These are phyloP conservation scores for Dimargaris cristalligena DNA, from an alignment of 192 early-diverging fungal genomes.

Conservation along the genomic window DNA sequence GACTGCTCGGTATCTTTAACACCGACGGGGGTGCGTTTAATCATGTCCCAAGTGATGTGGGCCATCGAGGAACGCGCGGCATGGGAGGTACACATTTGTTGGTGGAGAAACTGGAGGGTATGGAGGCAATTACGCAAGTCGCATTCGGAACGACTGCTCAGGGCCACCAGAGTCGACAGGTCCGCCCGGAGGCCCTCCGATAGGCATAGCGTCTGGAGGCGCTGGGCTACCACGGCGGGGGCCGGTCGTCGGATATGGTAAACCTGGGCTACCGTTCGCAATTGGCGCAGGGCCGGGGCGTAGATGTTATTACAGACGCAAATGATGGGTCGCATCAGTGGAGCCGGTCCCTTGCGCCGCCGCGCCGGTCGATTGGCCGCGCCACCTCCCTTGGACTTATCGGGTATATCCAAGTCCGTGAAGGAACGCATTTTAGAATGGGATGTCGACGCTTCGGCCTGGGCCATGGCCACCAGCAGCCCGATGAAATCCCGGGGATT, in stretches of 20 bases:
- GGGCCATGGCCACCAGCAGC: constrained; percentile 50
- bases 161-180: constrained; percentile 48
- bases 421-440: background rate
- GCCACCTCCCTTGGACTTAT: constrained; percentile 14
- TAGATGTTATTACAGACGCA: constrained; percentile 98
- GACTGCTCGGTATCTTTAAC: constrained; percentile 66
- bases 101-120: constrained; percentile 46
- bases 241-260: constrained; percentile 52
- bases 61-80: too few species aligned
- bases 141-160: constrained; percentile 63
- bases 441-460: constrained; percentile 12
- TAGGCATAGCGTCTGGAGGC: constrained; percentile 66
- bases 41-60: constrained; percentile 26
- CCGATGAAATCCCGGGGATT: constrained; percentile 41
- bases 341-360: constrained; percentile 14
- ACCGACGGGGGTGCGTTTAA: constrained; percentile 36
- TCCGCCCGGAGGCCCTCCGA: constrained; percentile 56
- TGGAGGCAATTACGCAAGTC: constrained; percentile 84
- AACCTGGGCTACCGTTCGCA: constrained; percentile 61
- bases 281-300: constrained; percentile 67
- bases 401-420: constrained; percentile 5
- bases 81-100: constrained; percentile 4
- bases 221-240: constrained; percentile 41
- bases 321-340: constrained; percentile 79
- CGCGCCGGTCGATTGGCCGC: too few species aligned